Percentiles rank a stretch among this genome's conserved stretches.
Conservation (phyloP, 805 yeast species). For the Blastobotrys parvus region DNA sequence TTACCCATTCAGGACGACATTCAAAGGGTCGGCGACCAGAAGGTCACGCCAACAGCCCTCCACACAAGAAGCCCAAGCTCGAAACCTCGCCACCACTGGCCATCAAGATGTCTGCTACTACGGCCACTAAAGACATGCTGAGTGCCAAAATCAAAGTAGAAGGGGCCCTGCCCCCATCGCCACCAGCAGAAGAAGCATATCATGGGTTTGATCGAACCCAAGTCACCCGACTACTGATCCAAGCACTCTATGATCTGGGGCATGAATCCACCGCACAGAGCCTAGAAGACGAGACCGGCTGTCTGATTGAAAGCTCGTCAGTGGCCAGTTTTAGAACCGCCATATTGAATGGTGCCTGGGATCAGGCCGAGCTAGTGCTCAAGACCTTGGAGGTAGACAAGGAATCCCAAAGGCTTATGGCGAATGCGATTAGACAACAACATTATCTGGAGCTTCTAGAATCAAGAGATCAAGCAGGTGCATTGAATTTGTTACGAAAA, state of each 20-base stretch:
- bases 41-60: too few relatives aligned
- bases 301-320: background rate
- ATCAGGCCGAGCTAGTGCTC: background rate
- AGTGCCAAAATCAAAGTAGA: too few relatives aligned
- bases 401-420: slow-evolving; percentile 11
- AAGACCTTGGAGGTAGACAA: background rate
- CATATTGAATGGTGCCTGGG: background rate
- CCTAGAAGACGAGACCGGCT: slow-evolving; percentile 33
- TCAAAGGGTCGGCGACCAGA: too few relatives aligned
- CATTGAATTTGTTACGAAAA: slow-evolving; percentile 15
- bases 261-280: slow-evolving; percentile 32
- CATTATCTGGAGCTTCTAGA: slow-evolving; percentile 36
- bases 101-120: too few relatives aligned
- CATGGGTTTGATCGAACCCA: slow-evolving; percentile 28
- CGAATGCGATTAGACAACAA: slow-evolving; percentile 33
- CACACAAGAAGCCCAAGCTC: too few relatives aligned
- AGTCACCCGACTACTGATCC: slow-evolving; percentile 41
- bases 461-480: slow-evolving; percentile 26
- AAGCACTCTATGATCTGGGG: slow-evolving; percentile 43
- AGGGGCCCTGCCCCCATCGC: too few relatives aligned
- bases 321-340: background rate
- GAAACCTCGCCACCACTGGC: too few relatives aligned
- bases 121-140: too few relatives aligned
- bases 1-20: too few relatives aligned
- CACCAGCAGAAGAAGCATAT: too few relatives aligned